phyloP scores from a whole-genome alignment of 2,329 filamentous ascomycete species.

The Ascochyta fabae region DNA sequence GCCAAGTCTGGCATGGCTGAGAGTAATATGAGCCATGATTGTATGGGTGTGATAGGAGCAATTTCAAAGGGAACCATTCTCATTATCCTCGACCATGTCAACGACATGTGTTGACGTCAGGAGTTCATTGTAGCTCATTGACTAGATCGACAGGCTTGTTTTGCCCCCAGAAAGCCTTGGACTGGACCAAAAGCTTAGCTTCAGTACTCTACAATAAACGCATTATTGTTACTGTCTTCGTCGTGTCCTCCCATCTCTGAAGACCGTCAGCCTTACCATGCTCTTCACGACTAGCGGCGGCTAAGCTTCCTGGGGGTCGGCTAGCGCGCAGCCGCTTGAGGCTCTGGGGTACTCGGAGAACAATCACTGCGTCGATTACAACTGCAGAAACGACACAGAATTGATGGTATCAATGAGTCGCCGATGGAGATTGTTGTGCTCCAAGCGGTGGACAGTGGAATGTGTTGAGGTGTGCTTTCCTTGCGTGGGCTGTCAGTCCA shows the following conservation, averaged over 20 bases:
- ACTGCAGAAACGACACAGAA: background rate
- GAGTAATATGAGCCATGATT: conserved; percentile 9
- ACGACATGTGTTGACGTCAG: conserved; percentile 17
- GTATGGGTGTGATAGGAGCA: background rate
- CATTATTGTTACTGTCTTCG: background rate
- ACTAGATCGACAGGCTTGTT: background rate
- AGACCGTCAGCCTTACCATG: conserved; percentile 8
- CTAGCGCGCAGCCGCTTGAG: conserved; percentile 29
- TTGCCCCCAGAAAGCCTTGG: background rate
- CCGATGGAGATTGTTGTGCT: background rate
- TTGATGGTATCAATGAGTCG: background rate
- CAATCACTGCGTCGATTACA: conserved; percentile 10
- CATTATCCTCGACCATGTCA: background rate
- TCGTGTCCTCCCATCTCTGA: too few relatives aligned
- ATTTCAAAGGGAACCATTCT: background rate
- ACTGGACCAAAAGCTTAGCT: background rate
- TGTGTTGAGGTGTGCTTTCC: conserved; percentile 8
- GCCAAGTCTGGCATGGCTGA: conserved; percentile 18
- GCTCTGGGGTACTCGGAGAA: conserved; percentile 12
- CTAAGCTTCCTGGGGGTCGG: conserved; percentile 38
- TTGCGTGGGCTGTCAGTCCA: conserved; percentile 30
- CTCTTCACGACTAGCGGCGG: conserved; percentile 31
- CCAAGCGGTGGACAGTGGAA: conserved; percentile 12
- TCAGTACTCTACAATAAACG: too few relatives aligned
- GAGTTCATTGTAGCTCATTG: background rate